These are phyloP conservation scores for Melaleuca alternifolia DNA, from an alignment of 345 rosid species.

Conservation along the genomic window DNA sequence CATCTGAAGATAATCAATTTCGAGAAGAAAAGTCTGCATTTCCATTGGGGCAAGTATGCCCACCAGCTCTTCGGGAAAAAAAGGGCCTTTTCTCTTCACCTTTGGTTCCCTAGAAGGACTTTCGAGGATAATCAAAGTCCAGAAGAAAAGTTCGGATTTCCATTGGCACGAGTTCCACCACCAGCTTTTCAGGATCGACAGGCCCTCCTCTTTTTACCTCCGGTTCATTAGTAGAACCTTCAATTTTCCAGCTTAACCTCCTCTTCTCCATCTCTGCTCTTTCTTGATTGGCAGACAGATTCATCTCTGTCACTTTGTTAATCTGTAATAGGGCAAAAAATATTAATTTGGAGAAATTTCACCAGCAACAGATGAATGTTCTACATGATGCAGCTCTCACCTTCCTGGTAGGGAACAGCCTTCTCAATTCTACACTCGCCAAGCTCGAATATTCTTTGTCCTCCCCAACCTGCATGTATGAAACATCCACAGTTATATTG, in stretches of 20 bases:
- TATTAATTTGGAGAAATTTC: background rate
- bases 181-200: conserved; percentile 49
- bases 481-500: background rate
- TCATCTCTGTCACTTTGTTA: conserved; percentile 52
- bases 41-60: conserved; percentile 84
- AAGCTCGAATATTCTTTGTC: conserved; percentile 69
- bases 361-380: background rate
- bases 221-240: conserved; percentile 25
- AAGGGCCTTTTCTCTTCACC: conserved; percentile 44
- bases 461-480: conserved; percentile 41
- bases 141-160: conserved; percentile 68
- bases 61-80: conserved; percentile 46
- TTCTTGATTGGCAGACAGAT: conserved; percentile 83
- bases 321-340: conserved; percentile 27
- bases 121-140: conserved; percentile 27
- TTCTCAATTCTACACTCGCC: conserved; percentile 68
- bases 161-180: conserved; percentile 77
- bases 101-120: conserved; percentile 22
- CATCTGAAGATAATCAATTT: conserved; percentile 14
- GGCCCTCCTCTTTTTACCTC: conserved; percentile 49
- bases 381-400: conserved; percentile 20
- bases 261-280: conserved; percentile 68
- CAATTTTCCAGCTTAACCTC: conserved; percentile 70
- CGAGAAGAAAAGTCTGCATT: conserved; percentile 50
- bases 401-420: conserved; percentile 59